Conservation (phyloP, 768 basidiomycete genomes). For the Xerocomellus dryophilus region DNA sequence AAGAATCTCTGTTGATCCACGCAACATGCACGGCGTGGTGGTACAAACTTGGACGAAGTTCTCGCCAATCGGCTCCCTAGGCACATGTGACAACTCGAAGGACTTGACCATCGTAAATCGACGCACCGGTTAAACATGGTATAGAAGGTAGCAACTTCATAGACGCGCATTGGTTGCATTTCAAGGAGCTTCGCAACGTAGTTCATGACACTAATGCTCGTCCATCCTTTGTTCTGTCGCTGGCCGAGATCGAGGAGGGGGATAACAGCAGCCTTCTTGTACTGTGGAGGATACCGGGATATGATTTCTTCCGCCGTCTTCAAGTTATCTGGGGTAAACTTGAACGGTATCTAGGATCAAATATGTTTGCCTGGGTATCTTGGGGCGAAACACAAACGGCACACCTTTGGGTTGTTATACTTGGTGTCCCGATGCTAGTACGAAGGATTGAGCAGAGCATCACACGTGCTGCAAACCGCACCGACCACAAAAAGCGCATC, state of each 20-base stretch:
- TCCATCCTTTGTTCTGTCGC: constrained; percentile 98
- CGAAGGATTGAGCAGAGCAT: constrained; percentile 14
- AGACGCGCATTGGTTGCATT: constrained; percentile 97
- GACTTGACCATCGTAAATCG: neutral
- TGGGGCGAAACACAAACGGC: constrained; percentile 7
- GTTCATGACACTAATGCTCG: constrained; percentile 98
- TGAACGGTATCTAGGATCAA: constrained; percentile 75
- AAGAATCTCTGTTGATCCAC: constrained; percentile 87
- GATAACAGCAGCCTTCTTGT: constrained; percentile 98
- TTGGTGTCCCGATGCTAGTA: constrained; percentile 88
- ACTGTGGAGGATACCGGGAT: constrained; percentile 90
- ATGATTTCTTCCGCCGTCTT: constrained; percentile 89
- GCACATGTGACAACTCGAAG: neutral
- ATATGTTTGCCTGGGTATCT: neutral
- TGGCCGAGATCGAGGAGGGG: constrained; percentile 95
- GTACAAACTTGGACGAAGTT: constrained; percentile 98
- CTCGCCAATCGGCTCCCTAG: constrained; percentile 87
- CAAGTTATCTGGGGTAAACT: constrained; percentile 76
- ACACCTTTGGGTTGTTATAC: constrained; percentile 89
- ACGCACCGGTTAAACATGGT: constrained; percentile 98
- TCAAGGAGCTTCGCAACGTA: constrained; percentile 91
- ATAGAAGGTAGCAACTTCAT: constrained; percentile 99
- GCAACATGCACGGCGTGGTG: constrained; percentile 96
- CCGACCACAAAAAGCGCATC: constrained; percentile 87
- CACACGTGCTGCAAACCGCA: constrained; percentile 20